Base-by-base conservation (phyloP, 2,329 filamentous ascomycete species). In the Kalmusia sp. region DNA sequence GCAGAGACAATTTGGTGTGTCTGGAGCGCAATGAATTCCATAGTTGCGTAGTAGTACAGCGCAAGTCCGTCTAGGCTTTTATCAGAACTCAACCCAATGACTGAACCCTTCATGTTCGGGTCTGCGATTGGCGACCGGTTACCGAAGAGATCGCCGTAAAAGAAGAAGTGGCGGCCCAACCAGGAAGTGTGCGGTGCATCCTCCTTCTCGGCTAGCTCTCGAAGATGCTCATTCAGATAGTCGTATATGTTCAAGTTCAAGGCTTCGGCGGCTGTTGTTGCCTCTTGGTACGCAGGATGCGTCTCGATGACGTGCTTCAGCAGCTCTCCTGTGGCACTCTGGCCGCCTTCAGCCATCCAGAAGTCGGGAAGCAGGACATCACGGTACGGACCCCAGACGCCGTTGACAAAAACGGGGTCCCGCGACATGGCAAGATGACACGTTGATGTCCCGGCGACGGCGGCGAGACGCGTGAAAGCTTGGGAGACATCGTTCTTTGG, bases 1-100 rank as follows among this genome's bases (percentile, higher is more conserved):
- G 89, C 85, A 68, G 96, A 89, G 59, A 99, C 84, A 67, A 99
- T 99, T 76, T 99, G 95, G 53, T 91, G 88, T 0, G 95, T 99
- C 77, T 99, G 95, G 74, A 98, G 85, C 25, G 95, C 93, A 67
- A 99, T 98, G 77, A 98, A 98, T 78, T 99, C 95, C 86, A 99
- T 92, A 3, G 93, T 96, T 21, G 87, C 91, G 70, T 97, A 98
- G 79, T 99, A 99, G 78, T 93, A 88, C 19, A 97, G 79, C 1
- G 93, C 93, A 46, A 99, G 85, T 47, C 91, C 89, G 69, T 96
- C 91, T 43, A 95, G 84, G 64, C 87, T 90, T 75, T 91, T 93
- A 78, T 98, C 93, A 63, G 86, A 91, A 69, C 88, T 91, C 54
- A 99, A 80, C 15, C 95, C 95, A 57, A 97, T 87, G 59, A 96